Percentiles rank a stretch among this genome's conserved stretches.
phyloP scores from a whole-genome alignment of 2,329 filamentous ascomycete species.

The Phyllosticta citribraziliensis region DNA sequence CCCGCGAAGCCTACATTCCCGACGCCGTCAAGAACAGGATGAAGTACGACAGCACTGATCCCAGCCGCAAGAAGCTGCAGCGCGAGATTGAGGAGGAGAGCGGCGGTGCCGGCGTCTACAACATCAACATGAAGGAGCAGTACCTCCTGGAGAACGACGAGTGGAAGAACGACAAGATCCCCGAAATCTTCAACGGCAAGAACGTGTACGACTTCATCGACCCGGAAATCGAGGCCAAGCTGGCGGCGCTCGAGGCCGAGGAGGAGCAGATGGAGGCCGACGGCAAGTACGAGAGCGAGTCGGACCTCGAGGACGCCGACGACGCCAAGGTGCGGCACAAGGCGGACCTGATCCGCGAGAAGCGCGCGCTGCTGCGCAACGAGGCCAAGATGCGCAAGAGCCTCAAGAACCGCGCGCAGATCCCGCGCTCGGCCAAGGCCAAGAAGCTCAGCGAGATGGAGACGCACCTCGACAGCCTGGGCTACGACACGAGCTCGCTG shows the following conservation, averaged over 20 bases:
- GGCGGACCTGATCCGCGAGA: conserved; percentile 91
- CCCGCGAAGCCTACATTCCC: conserved; percentile 76
- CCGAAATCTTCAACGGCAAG: conserved; percentile 88
- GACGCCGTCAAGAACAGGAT: conserved; percentile 69
- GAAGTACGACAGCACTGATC: conserved; percentile 86
- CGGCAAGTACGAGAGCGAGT: conserved; percentile 75
- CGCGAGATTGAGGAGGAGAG: conserved; percentile 85
- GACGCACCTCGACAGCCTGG: conserved; percentile 71
- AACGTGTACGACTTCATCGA: conserved; percentile 98
- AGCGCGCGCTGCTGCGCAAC: conserved; percentile 84
- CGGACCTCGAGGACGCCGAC: conserved; percentile 74
- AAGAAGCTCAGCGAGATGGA: conserved; percentile 83
- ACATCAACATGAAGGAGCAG: conserved; percentile 78
- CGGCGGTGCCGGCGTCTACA: conserved; percentile 92
- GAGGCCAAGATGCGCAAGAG: conserved; percentile 92
- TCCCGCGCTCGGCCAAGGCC: conserved; percentile 72
- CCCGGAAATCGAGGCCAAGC: conserved; percentile 89
- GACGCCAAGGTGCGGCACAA: conserved; percentile 83
- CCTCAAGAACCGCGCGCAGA: conserved; percentile 92
- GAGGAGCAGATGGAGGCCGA: conserved; percentile 87
- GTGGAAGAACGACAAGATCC: conserved; percentile 95
- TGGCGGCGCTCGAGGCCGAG: conserved; percentile 85
- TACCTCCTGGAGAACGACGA: conserved; percentile 80
- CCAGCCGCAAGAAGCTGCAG: conserved; percentile 70
- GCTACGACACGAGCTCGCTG: conserved; percentile 71